Evolutionary conservation across 2,329 filamentous ascomycete species (phyloP).

Genomic region (Neofusicoccum cordaticola): DNA sequence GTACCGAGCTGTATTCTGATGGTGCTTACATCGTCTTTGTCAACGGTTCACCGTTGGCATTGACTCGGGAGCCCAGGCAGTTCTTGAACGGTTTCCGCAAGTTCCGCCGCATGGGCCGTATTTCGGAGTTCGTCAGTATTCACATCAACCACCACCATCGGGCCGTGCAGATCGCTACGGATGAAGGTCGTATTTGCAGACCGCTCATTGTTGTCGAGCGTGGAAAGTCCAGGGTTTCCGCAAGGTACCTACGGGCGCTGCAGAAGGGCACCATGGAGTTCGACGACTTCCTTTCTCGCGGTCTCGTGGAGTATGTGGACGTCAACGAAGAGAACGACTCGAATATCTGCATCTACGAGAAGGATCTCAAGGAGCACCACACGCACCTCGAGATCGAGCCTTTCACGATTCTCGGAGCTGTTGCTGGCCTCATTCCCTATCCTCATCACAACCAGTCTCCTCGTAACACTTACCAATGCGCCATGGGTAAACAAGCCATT

Average conservation of each 20-base stretch:
- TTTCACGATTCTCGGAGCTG: constrained; percentile 92
- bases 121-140: constrained; percentile 95
- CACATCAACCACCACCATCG: constrained; percentile 92
- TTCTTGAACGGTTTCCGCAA: constrained; percentile 84
- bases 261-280: constrained; percentile 83
- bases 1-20: constrained; percentile 79
- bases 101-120: constrained; percentile 81
- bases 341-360: constrained; percentile 85
- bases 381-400: constrained; percentile 98
- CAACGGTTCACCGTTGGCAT: constrained; percentile 89
- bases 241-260: constrained; percentile 74
- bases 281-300: constrained; percentile 87
- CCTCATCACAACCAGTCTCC: constrained; percentile 99
- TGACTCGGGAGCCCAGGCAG: constrained; percentile 80
- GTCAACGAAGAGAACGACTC: constrained; percentile 98
- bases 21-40: constrained; percentile 89
- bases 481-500: constrained; percentile 99
- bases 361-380: constrained; percentile 75
- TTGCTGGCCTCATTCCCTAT: constrained; percentile 94
- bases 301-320: constrained; percentile 93
- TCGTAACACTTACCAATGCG: constrained; percentile 97
- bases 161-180: constrained; percentile 91
- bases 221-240: constrained; percentile 74
- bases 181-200: constrained; percentile 93
- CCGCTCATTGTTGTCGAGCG: constrained; percentile 95